A percentile compares a stretch with the other conserved stretches of the same genome.
phyloP scores from a whole-genome alignment of 2,329 filamentous ascomycete genomes.

The Ophiocordyceps unilateralis region DNA sequence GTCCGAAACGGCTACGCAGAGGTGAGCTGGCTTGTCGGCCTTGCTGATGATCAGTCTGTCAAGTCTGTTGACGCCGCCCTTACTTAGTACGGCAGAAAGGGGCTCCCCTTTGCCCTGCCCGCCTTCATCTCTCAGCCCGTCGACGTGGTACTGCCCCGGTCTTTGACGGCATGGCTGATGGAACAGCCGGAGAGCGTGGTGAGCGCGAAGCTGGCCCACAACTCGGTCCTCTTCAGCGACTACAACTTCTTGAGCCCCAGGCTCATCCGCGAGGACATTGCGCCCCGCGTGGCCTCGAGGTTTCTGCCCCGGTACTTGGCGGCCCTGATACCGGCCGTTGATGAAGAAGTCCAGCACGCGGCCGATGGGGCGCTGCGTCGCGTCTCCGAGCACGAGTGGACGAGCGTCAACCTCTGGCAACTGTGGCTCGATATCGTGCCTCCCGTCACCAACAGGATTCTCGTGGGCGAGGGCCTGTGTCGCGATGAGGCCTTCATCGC shows the following conservation, averaged over 20 bases:
- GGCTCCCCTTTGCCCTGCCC: constrained; percentile 23
- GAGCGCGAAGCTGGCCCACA: constrained; percentile 23
- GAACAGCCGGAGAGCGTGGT: constrained; percentile 26
- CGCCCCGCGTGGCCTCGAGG: constrained; percentile 24
- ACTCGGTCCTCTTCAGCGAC: constrained; percentile 17
- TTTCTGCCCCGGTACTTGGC: constrained; percentile 23
- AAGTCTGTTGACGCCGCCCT: background rate
- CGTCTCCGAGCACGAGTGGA: constrained; percentile 18
- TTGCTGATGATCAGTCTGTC: background rate
- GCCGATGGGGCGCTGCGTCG: constrained; percentile 17
- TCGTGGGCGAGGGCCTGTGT: constrained; percentile 20
- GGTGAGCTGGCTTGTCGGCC: constrained; percentile 12
- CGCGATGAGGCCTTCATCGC: constrained; percentile 27
- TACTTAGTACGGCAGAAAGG: constrained; percentile 21
- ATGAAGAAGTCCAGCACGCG: constrained; percentile 20
- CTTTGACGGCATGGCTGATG: constrained; percentile 27
- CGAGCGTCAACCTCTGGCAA: constrained; percentile 25
- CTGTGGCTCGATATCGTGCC: constrained; percentile 24
- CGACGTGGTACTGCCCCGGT: constrained; percentile 26
- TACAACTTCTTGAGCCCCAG: constrained; percentile 24
- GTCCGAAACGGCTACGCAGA: constrained; percentile 24
- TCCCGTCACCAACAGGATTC: constrained; percentile 23
- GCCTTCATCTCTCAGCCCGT: constrained; percentile 20
- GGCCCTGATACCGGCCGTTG: constrained; percentile 20
- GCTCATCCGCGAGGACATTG: constrained; percentile 19